A percentile compares a stretch with the other conserved stretches of the same genome.
Conservation (phyloP, 371 early-diverging fungal genomes). For the Mortierella polycephala region DNA sequence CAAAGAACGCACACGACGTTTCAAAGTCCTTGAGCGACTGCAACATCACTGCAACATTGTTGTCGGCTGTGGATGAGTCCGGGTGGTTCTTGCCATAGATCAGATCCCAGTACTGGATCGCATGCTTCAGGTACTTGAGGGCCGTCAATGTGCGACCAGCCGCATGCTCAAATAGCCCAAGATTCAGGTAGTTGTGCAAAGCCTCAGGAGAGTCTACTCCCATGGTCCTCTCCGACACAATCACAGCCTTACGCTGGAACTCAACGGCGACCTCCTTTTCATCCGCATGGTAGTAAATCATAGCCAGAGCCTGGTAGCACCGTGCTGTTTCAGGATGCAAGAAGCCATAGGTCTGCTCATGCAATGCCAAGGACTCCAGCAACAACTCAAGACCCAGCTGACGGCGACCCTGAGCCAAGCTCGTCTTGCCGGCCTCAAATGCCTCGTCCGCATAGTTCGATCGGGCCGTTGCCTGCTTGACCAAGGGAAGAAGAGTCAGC, state of each 20-base stretch:
- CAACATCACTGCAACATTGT: slow-evolving; percentile 89
- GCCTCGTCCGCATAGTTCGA: slow-evolving; percentile 89
- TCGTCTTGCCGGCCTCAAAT: slow-evolving; percentile 87
- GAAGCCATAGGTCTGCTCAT: slow-evolving; percentile 93
- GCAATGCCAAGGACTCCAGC: slow-evolving; percentile 84
- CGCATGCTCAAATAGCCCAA: slow-evolving; percentile 87
- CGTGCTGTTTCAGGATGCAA: slow-evolving; percentile 90
- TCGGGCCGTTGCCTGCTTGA: slow-evolving; percentile 76
- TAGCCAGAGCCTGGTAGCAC: slow-evolving; percentile 88
- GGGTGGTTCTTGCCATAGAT: slow-evolving; percentile 83
- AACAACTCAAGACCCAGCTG: slow-evolving; percentile 85
- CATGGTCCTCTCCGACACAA: slow-evolving; percentile 84
- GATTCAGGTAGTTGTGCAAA: slow-evolving; percentile 84
- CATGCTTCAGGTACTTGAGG: slow-evolving; percentile 83
- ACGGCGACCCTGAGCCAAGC: slow-evolving; percentile 82
- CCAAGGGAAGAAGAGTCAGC: slow-evolving; percentile 81
- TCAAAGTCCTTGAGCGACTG: slow-evolving; percentile 78
- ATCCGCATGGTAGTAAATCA: slow-evolving; percentile 84
- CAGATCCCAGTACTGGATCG: slow-evolving; percentile 84
- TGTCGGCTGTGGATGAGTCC: slow-evolving; percentile 86
- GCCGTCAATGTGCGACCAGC: slow-evolving; percentile 81
- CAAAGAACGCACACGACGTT: slow-evolving; percentile 76
- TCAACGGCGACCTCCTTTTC: slow-evolving; percentile 80
- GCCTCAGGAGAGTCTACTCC: slow-evolving; percentile 93
- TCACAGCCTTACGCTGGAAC: slow-evolving; percentile 88